Evolutionary conservation across 805 yeast genomes (phyloP).

Genomic region (Starmerella sirachaensis): DNA sequence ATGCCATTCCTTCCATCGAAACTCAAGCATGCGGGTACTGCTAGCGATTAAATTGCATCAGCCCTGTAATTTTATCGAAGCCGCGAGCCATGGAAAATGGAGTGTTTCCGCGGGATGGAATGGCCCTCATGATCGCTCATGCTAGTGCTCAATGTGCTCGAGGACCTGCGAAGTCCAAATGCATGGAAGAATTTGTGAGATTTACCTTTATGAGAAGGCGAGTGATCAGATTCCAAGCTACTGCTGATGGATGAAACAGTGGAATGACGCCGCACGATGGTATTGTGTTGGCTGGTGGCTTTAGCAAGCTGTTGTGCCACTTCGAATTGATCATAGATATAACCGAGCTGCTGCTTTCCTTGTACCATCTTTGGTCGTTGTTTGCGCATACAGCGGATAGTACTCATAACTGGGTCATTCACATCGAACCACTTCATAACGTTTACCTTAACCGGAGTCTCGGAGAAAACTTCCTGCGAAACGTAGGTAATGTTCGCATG

Average conservation of each 20-base stretch:
- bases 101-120: too few species aligned
- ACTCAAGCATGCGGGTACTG: too few species aligned
- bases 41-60: too few species aligned
- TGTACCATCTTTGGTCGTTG: slow-evolving; percentile 36
- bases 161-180: too few species aligned
- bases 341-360: slow-evolving; percentile 29
- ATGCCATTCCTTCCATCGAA: too few species aligned
- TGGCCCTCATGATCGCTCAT: too few species aligned
- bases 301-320: slow-evolving; percentile 23
- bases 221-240: not conserved
- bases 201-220: too few species aligned
- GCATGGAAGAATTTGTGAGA: too few species aligned
- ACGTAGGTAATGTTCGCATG: slow-evolving; percentile 23
- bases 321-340: slow-evolving; percentile 29
- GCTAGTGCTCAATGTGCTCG: too few species aligned
- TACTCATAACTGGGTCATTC: slow-evolving; percentile 21
- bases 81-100: too few species aligned
- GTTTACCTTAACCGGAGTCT: slow-evolving; percentile 18
- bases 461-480: slow-evolving; percentile 21
- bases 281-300: slow-evolving; percentile 9
- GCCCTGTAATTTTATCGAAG: too few species aligned
- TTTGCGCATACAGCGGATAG: slow-evolving; percentile 28
- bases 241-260: slow-evolving; percentile 3
- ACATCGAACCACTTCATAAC: slow-evolving; percentile 20
- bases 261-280: slow-evolving; percentile 6